Conservation (phyloP, 192 early-diverging fungal genomes). For the Backusella psychrophila region DNA sequence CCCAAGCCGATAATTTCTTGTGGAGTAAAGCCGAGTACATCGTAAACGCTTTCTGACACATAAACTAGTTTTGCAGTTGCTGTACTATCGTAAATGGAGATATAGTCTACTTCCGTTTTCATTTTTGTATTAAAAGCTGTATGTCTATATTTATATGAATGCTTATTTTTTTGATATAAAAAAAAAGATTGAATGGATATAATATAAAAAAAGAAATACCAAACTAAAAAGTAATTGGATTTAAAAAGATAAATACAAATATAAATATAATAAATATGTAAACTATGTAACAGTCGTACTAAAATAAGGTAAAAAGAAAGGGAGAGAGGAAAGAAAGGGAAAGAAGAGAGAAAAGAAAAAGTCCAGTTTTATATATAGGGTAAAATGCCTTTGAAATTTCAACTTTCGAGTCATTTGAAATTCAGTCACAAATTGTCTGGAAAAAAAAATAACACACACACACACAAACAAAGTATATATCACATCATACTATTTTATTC, state of each 20-base stretch:
- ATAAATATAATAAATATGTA: not conserved
- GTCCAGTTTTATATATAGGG: not conserved
- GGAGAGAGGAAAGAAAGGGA: not conserved
- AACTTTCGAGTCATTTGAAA: not conserved
- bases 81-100: conserved; percentile 47
- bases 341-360: not conserved
- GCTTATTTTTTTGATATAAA: not conserved
- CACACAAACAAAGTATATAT: not conserved
- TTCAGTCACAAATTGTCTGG: not conserved
- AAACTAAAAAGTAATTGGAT: not conserved
- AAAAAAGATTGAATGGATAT: not conserved
- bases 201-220: not conserved
- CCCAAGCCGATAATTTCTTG: conserved; percentile 41
- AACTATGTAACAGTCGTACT: not conserved
- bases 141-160: not conserved
- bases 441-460: not conserved
- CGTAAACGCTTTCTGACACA: conserved; percentile 39
- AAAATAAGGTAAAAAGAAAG: not conserved
- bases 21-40: conserved; percentile 43
- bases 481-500: not conserved
- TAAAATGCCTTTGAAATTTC: not conserved
- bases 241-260: too few relatives aligned
- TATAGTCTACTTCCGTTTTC: conserved; percentile 29
- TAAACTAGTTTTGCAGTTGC: conserved; percentile 31
- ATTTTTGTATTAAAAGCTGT: not conserved